Evolutionary conservation across 768 basidiomycete genomes (phyloP).

Genomic region (Pleurotus giganteus): DNA sequence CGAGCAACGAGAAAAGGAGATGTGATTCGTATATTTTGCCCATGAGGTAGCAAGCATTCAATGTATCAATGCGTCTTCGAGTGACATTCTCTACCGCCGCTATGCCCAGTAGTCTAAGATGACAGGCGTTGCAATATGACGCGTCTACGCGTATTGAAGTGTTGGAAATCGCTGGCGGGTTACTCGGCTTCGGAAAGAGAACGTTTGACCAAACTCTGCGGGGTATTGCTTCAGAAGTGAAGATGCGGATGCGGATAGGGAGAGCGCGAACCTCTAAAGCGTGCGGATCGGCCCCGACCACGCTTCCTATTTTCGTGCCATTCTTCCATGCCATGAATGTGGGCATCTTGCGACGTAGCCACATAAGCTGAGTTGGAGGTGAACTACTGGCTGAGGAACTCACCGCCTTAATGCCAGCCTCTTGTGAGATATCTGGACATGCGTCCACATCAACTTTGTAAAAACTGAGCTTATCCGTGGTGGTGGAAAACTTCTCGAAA

Average conservation of each 20-base stretch:
- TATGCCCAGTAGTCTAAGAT: too few relatives aligned
- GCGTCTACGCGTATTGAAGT: too few relatives aligned
- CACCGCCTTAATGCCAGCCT: constrained; percentile 63
- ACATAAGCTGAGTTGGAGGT: not conserved
- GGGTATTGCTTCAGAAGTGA: not conserved
- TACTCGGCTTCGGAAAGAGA: too few relatives aligned
- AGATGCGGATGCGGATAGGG: not conserved
- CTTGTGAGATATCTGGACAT: constrained; percentile 47
- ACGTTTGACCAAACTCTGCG: not conserved
- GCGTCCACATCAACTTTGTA: constrained; percentile 77
- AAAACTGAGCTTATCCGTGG: constrained; percentile 43
- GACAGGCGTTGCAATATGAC: too few relatives aligned
- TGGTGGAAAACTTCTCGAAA: constrained; percentile 52
- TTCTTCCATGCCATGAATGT: constrained; percentile 28
- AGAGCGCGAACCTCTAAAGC: constrained; percentile 8
- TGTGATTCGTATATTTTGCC: not conserved
- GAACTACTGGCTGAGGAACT: constrained; percentile 20
- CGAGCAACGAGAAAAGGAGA: not conserved
- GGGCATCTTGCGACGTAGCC: constrained; percentile 22
- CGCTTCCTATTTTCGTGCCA: constrained; percentile 11
- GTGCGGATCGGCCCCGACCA: constrained; percentile 13
- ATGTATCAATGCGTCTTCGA: too few relatives aligned
- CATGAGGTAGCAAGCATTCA: too few relatives aligned
- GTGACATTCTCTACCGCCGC: too few relatives aligned
- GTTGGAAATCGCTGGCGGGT: too few relatives aligned